A percentile compares a stretch with the other conserved stretches of the same genome.
Conservation (phyloP, 345 rosid genomes). For the Euphorbia tirucalli region DNA sequence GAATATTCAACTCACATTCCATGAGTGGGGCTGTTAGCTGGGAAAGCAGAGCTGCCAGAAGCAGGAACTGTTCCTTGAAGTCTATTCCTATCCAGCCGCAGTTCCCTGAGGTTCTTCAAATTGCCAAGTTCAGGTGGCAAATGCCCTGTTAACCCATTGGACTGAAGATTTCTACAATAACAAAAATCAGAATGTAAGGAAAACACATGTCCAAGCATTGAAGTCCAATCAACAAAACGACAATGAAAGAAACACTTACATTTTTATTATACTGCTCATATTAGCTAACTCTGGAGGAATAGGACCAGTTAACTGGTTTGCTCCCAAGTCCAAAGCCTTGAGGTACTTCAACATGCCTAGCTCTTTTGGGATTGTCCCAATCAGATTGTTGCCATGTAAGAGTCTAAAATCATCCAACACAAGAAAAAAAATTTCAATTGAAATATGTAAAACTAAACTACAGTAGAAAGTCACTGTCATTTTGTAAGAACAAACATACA, state of each 20-base stretch:
- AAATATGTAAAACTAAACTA: not conserved
- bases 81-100: conserved; percentile 78
- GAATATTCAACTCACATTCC: conserved; percentile 50
- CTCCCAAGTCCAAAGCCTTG: conserved; percentile 83
- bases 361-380: conserved; percentile 86
- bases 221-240: conserved; percentile 6
- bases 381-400: conserved; percentile 63
- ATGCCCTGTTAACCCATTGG: conserved; percentile 83
- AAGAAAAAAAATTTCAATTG: conserved; percentile 14
- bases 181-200: conserved; percentile 8
- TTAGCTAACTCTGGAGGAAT: conserved; percentile 84
- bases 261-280: conserved; percentile 44
- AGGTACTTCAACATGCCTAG: conserved; percentile 73
- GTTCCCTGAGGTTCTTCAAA: conserved; percentile 72
- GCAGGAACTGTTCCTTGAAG: conserved; percentile 84
- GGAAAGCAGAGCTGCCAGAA: conserved; percentile 29
- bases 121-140: conserved; percentile 78
- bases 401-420: conserved; percentile 47
- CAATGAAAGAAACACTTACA: conserved; percentile 40
- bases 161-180: conserved; percentile 78
- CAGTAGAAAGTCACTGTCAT: not conserved
- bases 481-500: conserved; percentile 44
- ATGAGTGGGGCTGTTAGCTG: conserved; percentile 22
- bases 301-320: conserved; percentile 71
- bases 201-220: conserved; percentile 7